A percentile compares a stretch with the other conserved stretches of the same genome.
phyloP scores from a whole-genome alignment of 345 rosid genomes.

The Cardamine resedifolia region DNA sequence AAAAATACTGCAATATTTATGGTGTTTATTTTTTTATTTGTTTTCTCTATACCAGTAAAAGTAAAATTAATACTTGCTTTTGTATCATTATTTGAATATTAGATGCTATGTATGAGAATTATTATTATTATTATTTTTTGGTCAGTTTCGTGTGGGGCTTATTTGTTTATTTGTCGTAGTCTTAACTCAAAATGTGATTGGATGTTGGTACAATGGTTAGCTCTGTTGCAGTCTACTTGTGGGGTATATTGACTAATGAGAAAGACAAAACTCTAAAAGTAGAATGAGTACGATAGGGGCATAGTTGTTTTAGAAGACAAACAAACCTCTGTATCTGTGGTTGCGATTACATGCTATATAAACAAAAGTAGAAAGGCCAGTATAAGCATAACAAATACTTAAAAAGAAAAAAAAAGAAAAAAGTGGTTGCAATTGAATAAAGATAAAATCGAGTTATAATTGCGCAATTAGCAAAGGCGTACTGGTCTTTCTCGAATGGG shows the following conservation, averaged over 20 bases:
- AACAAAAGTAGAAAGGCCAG: neutral
- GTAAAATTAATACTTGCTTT: constrained; percentile 3
- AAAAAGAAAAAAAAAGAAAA: no score
- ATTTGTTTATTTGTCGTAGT: neutral
- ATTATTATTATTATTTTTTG: no score
- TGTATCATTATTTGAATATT: neutral
- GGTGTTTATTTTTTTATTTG: neutral
- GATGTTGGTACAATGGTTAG: constrained; percentile 7
- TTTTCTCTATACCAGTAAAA: neutral
- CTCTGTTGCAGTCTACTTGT: neutral
- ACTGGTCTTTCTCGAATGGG: neutral
- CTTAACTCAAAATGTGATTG: constrained; percentile 1
- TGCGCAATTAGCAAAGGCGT: neutral
- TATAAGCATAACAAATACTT: neutral
- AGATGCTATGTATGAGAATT: neutral
- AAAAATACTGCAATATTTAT: neutral
- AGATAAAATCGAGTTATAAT: neutral
- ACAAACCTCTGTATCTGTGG: neutral
- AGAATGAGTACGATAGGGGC: neutral
- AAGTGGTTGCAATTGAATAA: neutral
- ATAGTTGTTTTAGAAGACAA: neutral
- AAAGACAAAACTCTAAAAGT: neutral
- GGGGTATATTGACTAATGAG: neutral
- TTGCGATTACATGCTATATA: neutral
- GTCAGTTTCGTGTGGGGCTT: neutral